Percentiles rank a stretch among this genome's conserved stretches.
Conservation (phyloP, 225 moss, liverwort and hornwort genomes). For the Sphagnum contortum region DNA sequence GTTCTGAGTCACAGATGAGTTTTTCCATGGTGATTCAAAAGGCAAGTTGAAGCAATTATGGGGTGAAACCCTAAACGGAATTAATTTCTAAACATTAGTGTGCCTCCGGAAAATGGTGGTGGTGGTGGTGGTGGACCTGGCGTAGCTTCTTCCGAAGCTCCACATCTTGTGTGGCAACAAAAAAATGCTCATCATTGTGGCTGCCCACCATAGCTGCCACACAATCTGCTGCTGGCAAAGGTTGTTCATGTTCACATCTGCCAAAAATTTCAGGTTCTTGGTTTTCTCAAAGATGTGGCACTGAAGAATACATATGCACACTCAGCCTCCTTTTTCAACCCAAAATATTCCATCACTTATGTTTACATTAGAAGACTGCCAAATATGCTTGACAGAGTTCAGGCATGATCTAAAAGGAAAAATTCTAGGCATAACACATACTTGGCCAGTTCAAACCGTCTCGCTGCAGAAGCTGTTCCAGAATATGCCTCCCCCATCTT, state of each 20-base stretch:
- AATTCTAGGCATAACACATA: constrained; percentile 8
- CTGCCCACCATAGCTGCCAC: constrained; percentile 56
- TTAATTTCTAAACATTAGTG: no score
- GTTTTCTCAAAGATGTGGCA: background rate
- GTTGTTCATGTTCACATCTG: constrained; percentile 89
- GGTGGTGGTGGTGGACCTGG: constrained; percentile 30
- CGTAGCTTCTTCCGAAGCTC: constrained; percentile 72
- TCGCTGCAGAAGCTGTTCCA: constrained; percentile 73
- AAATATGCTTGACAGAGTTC: no score
- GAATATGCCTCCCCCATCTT: constrained; percentile 78
- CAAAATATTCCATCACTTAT: no score
- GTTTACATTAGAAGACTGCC: no score
- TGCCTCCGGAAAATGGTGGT: no score
- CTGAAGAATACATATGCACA: background rate
- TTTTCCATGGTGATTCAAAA: background rate
- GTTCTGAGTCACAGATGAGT: no score
- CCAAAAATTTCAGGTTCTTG: background rate
- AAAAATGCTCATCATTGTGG: constrained; percentile 78
- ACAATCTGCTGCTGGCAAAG: constrained; percentile 64
- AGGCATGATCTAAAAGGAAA: no score
- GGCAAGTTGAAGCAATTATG: background rate
- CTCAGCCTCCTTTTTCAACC: no score
- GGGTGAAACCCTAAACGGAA: no score
- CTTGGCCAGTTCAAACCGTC: constrained; percentile 77
- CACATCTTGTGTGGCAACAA: constrained; percentile 76